Evolutionary conservation across 1,284 basidiomycete species (phyloP).

Genomic region (Ceratobasidium sp.): DNA sequence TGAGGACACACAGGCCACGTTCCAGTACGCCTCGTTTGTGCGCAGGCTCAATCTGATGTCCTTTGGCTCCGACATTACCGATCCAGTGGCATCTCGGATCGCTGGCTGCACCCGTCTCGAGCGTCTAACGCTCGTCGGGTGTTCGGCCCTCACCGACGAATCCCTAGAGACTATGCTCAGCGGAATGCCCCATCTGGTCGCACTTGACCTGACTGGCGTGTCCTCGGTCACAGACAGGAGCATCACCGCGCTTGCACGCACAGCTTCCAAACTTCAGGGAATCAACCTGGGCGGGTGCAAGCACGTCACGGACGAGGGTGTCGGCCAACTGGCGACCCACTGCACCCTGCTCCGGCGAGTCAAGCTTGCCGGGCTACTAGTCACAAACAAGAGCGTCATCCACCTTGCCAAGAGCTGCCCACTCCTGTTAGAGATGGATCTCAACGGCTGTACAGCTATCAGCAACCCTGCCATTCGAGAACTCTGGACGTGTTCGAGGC

Average conservation of each 20-base stretch:
- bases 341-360: constrained; percentile 85
- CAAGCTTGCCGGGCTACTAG: constrained; percentile 81
- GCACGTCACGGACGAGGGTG: constrained; percentile 78
- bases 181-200: constrained; percentile 78
- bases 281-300: constrained; percentile 91
- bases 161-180: constrained; percentile 74
- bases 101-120: constrained; percentile 84
- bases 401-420: constrained; percentile 84
- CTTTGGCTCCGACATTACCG: constrained; percentile 75
- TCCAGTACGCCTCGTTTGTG: constrained; percentile 89
- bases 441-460: constrained; percentile 82
- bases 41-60: constrained; percentile 89
- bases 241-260: constrained; percentile 71
- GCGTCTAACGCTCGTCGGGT: constrained; percentile 89
- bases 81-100: constrained; percentile 79
- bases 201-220: constrained; percentile 87
- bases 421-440: constrained; percentile 91
- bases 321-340: constrained; percentile 76
- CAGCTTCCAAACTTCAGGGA: constrained; percentile 84
- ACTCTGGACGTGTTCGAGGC: constrained; percentile 79
- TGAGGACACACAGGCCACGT: constrained; percentile 68
- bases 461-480: constrained; percentile 82
- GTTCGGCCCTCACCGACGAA: constrained; percentile 72
- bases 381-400: constrained; percentile 84
- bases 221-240: constrained; percentile 72